Evolutionary conservation across 2,329 filamentous ascomycete species (phyloP).

Genomic region (Xylaria arbuscula): DNA sequence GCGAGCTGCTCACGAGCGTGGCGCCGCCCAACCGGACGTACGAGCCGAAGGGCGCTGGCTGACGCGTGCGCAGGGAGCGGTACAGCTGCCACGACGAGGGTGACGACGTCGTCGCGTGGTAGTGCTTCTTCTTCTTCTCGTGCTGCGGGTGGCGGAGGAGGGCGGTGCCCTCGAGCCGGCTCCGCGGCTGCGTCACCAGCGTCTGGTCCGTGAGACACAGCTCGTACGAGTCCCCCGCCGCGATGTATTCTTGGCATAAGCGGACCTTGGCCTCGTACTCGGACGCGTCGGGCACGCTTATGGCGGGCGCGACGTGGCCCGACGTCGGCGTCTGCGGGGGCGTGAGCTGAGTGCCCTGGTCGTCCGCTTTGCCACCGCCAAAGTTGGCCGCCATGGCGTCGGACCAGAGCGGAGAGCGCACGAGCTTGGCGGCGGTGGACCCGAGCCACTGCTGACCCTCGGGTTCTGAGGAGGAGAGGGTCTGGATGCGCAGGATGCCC

Average conservation of each 20-base stretch:
- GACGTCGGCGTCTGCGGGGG: conserved; percentile 48
- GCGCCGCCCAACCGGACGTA: conserved; percentile 77
- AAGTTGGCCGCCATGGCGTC: conserved; percentile 33
- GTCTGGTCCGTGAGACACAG: conserved; percentile 85
- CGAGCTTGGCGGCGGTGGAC: conserved; percentile 50
- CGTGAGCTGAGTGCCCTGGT: conserved; percentile 40
- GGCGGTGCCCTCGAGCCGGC: conserved; percentile 55
- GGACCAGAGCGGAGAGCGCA: conserved; percentile 51
- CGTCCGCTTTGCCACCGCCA: conserved; percentile 8
- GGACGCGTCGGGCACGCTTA: conserved; percentile 56
- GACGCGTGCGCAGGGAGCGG: conserved; percentile 73
- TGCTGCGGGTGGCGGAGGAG: conserved; percentile 59
- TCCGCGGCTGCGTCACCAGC: conserved; percentile 61
- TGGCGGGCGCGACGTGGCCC: conserved; percentile 40
- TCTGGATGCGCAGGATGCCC: conserved; percentile 73
- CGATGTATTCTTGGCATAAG: conserved; percentile 76
- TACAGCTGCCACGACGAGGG: conserved; percentile 76
- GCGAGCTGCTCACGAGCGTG: conserved; percentile 84
- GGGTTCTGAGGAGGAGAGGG: conserved; percentile 60
- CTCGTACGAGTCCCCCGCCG: conserved; percentile 85
- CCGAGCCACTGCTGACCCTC: conserved; percentile 59
- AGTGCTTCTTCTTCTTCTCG: conserved; percentile 31
- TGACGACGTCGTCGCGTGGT: conserved; percentile 40
- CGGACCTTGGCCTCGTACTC: conserved; percentile 75
- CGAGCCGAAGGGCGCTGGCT: conserved; percentile 87